Evolutionary conservation across 768 basidiomycete species (phyloP), one percentile per base, ranked within the genome.

Genomic region (Boletus coccyginus): DNA sequence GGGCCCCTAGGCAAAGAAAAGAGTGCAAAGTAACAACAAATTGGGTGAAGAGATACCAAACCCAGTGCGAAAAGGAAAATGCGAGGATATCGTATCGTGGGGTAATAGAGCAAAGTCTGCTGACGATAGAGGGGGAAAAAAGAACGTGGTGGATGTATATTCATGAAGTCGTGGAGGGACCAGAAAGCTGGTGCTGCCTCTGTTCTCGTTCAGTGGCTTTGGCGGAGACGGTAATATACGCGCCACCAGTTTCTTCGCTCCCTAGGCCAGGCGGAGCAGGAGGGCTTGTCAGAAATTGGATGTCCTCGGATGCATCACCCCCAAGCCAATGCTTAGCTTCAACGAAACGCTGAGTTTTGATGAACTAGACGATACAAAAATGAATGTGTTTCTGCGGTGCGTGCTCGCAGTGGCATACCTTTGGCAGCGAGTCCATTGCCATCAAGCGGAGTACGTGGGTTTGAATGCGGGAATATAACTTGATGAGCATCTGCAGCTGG

Each of bases 391-490:
- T 54, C 40, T 54, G 38, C 8, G 17, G 27, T 42, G 50, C 42
- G 47, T 27, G 52, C 45, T 40, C 45, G 41, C 24, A 52, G 19
- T 27, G 35, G 65, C 78, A 31, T 64, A 91, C 92, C 81, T 96
- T 96, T 14, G 97, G 97, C n/a, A 99, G 89, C 8, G 96, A 98
- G 72, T 99, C 97, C 53, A 95, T 96, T 17, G 97, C 94, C 92
- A 99, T 96, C 64, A 99, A 70, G 46, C 96, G 84, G 79, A 98
- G 98, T 61, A 98, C 94, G 66, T 98, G 95, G 21, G 81, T 88
- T 74, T 98, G 97, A 53, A 99, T 99, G 54, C 95, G 86, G 72
- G 95, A 95, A 71, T 98, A 99, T 63, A 98, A 74, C 62, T 84
- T 78, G 63, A 99, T 92, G 81, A 98, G 89, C 43, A 84, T 90